These are phyloP conservation scores for Sparassis latifolia DNA, from an alignment of 1,284 basidiomycete species.

Conservation along the genomic window DNA sequence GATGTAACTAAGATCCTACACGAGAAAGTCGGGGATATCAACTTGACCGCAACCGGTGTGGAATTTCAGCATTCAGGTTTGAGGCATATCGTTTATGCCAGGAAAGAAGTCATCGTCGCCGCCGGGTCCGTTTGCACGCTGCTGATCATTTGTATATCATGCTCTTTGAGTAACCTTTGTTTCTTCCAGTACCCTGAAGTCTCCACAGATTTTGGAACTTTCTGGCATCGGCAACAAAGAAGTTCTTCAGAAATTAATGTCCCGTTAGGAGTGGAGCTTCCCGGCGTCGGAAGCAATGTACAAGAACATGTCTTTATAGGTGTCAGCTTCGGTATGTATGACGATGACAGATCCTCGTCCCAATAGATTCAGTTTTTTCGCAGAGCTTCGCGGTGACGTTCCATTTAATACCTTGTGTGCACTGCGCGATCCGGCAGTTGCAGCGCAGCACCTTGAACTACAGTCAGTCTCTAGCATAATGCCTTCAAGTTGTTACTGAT, in stretches of 20 bases:
- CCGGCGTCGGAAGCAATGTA: constrained; percentile 45
- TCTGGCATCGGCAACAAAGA: constrained; percentile 41
- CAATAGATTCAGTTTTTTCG: background rate
- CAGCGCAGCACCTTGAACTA: constrained; percentile 24
- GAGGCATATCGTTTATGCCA: constrained; percentile 34
- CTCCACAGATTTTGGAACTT: constrained; percentile 42
- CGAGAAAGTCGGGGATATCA: constrained; percentile 80
- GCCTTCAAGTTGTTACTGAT: background rate
- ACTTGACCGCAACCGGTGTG: constrained; percentile 93
- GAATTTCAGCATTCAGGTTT: constrained; percentile 64
- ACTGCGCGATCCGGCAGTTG: constrained; percentile 21
- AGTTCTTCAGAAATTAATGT: constrained; percentile 35
- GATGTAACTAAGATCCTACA: constrained; percentile 12
- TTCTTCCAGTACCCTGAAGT: constrained; percentile 28
- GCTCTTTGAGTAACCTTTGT: background rate
- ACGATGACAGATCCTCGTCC: background rate
- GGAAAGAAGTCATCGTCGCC: constrained; percentile 34
- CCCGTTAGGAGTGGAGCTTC: constrained; percentile 32
- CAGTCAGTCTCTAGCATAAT: constrained; percentile 19
- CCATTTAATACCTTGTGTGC: constrained; percentile 24
- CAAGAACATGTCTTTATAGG: constrained; percentile 36
- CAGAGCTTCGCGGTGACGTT: constrained; percentile 26
- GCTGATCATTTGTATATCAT: background rate
- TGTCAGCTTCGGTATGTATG: constrained; percentile 22
- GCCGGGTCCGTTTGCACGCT: constrained; percentile 25